Conservation (phyloP, 2,329 filamentous ascomycete species). For the Scolecobasidium constrictum region DNA sequence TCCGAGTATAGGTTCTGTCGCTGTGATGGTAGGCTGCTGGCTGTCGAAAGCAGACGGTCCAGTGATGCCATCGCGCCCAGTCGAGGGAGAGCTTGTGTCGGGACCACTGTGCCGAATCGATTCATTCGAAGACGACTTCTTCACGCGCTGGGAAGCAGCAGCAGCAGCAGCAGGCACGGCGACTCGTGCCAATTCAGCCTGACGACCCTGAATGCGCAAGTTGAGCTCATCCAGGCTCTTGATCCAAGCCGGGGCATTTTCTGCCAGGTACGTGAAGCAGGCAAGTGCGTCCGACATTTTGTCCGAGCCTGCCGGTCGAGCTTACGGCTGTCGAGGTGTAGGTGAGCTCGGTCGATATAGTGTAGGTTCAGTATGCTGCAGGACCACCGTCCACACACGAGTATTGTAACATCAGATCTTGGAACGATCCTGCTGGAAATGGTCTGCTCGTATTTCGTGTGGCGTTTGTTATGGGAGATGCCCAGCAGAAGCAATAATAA, state of each 20-base stretch:
- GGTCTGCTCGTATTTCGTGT: too few relatives aligned
- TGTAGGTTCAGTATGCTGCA: too few relatives aligned
- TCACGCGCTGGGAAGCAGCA: conserved; percentile 18
- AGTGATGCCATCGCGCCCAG: not conserved
- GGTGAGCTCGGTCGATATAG: too few relatives aligned
- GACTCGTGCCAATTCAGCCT: conserved; percentile 17
- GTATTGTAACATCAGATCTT: too few relatives aligned
- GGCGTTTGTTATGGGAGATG: too few relatives aligned
- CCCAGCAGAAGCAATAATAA: too few relatives aligned
- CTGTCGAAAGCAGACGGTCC: not conserved
- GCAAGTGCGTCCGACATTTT: conserved; percentile 26
- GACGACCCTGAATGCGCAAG: conserved; percentile 23
- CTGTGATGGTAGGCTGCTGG: not conserved
- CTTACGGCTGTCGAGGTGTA: too few relatives aligned
- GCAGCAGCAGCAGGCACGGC: conserved; percentile 19
- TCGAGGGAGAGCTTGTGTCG: not conserved
- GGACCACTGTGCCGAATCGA: conserved; percentile 19
- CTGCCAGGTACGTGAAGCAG: conserved; percentile 25
- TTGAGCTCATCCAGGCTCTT: conserved; percentile 21
- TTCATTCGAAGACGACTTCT: conserved; percentile 23
- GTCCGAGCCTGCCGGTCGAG: too few relatives aligned
- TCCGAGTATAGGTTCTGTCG: conserved; percentile 11
- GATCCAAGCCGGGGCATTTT: conserved; percentile 28
- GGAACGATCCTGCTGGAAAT: too few relatives aligned
- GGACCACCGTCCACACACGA: too few relatives aligned